These are phyloP conservation scores for Penstemon eatonii DNA, from an alignment of 257 asterid genomes.

Conservation along the genomic window DNA sequence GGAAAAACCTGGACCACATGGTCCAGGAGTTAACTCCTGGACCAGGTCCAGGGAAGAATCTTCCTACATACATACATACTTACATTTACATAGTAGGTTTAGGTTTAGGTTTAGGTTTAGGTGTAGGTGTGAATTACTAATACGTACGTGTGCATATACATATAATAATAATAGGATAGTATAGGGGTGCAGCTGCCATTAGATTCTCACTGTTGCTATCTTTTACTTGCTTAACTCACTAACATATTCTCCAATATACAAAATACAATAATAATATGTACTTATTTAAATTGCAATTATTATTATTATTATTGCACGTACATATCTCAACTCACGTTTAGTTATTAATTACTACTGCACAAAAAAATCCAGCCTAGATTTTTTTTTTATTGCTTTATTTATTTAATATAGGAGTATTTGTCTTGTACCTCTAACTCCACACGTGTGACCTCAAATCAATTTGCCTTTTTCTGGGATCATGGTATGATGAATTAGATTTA, in stretches of 20 bases:
- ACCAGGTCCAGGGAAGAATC: no score
- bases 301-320: slow-evolving; percentile 27
- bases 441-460: no score
- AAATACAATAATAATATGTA: background rate
- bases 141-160: slow-evolving; percentile 52
- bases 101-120: slow-evolving; percentile 5
- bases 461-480: no score
- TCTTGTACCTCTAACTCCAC: no score
- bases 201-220: slow-evolving; percentile 69
- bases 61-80: no score
- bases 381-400: background rate
- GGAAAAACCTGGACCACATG: no score
- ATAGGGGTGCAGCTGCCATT: slow-evolving; percentile 30
- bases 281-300: no score
- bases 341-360: background rate
- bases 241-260: slow-evolving; percentile 10
- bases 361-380: background rate
- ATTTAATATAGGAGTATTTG: no score
- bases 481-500: no score
- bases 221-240: slow-evolving; percentile 50
- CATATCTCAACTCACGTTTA: background rate
- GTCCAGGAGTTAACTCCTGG: no score
- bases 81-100: no score
- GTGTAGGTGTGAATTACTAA: slow-evolving; percentile 42
- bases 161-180: no score